Percentiles rank a stretch among this genome's conserved stretches.
phyloP scores from a whole-genome alignment of 495 filamentous ascomycete species.

The Chlorociboria aeruginascens region DNA sequence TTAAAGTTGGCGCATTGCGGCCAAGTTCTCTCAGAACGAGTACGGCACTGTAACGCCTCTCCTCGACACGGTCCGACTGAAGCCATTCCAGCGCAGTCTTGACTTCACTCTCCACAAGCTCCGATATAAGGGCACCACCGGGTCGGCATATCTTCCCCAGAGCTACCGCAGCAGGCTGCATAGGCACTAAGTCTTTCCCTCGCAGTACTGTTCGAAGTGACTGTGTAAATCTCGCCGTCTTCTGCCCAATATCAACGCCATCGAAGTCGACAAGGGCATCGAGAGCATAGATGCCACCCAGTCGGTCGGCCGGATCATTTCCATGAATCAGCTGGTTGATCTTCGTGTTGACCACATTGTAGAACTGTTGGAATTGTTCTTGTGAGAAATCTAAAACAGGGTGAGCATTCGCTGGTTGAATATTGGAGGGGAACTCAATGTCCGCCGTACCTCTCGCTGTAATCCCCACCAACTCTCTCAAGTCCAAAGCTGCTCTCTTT shows the following conservation, averaged over 20 bases:
- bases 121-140: conserved; percentile 87
- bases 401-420: neutral
- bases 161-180: conserved; percentile 77
- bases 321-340: conserved; percentile 71
- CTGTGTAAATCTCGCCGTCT: conserved; percentile 84
- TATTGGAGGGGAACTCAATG: neutral
- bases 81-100: conserved; percentile 92
- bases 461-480: conserved; percentile 28
- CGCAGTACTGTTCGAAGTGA: conserved; percentile 79
- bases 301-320: conserved; percentile 71
- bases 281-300: conserved; percentile 85
- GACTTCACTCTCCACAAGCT: conserved; percentile 92
- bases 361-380: conserved; percentile 68
- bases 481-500: conserved; percentile 29
- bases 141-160: conserved; percentile 83
- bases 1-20: conserved; percentile 79
- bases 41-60: conserved; percentile 81
- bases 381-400: conserved; percentile 51
- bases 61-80: conserved; percentile 88
- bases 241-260: conserved; percentile 84
- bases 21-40: conserved; percentile 82
- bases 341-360: conserved; percentile 61
- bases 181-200: conserved; percentile 76
- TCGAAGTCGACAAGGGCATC: conserved; percentile 91
- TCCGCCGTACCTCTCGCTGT: conserved; percentile 26